A percentile compares a stretch with the other conserved stretches of the same genome.
phyloP scores from a whole-genome alignment of 805 yeast species.

The Candida incommunis region DNA sequence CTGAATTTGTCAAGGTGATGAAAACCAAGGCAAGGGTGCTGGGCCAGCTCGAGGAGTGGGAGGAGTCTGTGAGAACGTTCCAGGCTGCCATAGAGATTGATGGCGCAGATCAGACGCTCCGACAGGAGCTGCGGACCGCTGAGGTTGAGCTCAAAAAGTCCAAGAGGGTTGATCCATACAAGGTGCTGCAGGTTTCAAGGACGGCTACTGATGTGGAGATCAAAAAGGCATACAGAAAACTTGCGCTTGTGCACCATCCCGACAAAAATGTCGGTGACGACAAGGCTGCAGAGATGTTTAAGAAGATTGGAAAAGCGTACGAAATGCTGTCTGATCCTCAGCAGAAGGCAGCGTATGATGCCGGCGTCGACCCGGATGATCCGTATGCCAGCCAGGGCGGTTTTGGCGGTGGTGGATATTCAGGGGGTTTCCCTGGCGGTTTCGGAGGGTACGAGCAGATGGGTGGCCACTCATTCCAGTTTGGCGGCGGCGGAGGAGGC shows the following conservation, averaged over 20 bases:
- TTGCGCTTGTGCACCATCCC: constrained; percentile 65
- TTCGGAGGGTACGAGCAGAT: constrained; percentile 29
- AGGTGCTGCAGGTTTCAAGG: constrained; percentile 37
- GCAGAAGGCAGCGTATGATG: constrained; percentile 80
- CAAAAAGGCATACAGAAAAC: constrained; percentile 61
- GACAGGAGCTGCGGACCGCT: constrained; percentile 26
- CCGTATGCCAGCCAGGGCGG: constrained; percentile 39
- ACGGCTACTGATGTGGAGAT: constrained; percentile 41
- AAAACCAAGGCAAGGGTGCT: constrained; percentile 27
- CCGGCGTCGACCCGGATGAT: constrained; percentile 56
- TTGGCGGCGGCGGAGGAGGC: neutral
- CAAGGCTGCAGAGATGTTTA: constrained; percentile 90
- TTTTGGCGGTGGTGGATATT: constrained; percentile 51
- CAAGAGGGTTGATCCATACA: constrained; percentile 41
- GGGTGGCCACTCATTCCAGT: constrained; percentile 4
- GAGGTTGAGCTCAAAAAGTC: constrained; percentile 27
- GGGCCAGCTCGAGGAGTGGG: constrained; percentile 25
- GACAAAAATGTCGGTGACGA: constrained; percentile 51
- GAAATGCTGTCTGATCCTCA: constrained; percentile 75
- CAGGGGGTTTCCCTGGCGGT: constrained; percentile 43
- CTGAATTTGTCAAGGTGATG: constrained; percentile 50
- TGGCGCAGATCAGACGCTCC: constrained; percentile 20
- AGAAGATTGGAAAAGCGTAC: constrained; percentile 77
- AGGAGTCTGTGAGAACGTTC: constrained; percentile 24
- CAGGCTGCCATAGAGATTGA: constrained; percentile 24